A percentile compares a stretch with the other conserved stretches of the same genome.
These are phyloP conservation scores for Trichoderma semiorbis DNA, from an alignment of 2,329 filamentous ascomycete species.

Conservation along the genomic window DNA sequence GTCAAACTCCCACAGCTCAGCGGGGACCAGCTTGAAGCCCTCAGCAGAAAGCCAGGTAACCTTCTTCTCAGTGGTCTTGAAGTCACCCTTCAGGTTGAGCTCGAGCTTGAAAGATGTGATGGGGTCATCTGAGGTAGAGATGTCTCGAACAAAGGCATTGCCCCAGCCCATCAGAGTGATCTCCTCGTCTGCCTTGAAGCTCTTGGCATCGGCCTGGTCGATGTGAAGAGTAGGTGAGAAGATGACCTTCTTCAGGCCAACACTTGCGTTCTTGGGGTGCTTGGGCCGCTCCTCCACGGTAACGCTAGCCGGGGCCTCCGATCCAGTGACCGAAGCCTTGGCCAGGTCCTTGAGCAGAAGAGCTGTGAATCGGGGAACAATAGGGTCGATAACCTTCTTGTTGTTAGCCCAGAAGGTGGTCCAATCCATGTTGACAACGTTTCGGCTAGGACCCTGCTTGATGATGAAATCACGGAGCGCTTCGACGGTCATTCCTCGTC, in stretches of 20 bases:
- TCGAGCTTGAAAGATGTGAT: slow-evolving; percentile 74
- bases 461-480: slow-evolving; percentile 81
- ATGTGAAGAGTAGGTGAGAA: slow-evolving; percentile 74
- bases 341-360: slow-evolving; percentile 70
- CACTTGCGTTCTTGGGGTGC: slow-evolving; percentile 81
- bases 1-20: slow-evolving; percentile 92
- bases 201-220: slow-evolving; percentile 81
- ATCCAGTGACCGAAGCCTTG: slow-evolving; percentile 64
- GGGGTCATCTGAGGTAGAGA: slow-evolving; percentile 49
- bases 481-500: slow-evolving; percentile 74
- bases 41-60: slow-evolving; percentile 85
- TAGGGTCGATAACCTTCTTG: slow-evolving; percentile 78
- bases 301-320: slow-evolving; percentile 60
- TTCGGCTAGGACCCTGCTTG: slow-evolving; percentile 78
- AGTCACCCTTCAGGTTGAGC: slow-evolving; percentile 87
- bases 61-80: slow-evolving; percentile 96
- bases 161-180: slow-evolving; percentile 98
- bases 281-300: slow-evolving; percentile 74
- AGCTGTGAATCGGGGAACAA: slow-evolving; percentile 70
- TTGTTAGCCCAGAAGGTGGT: slow-evolving; percentile 69
- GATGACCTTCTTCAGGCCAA: slow-evolving; percentile 82
- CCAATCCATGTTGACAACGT: slow-evolving; percentile 84
- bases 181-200: slow-evolving; percentile 81
- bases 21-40: slow-evolving; percentile 70
- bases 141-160: slow-evolving; percentile 73